A percentile compares a stretch with the other conserved stretches of the same genome.
Conservation (phyloP, 139 green algal species). For the Nannochloris sp. region DNA sequence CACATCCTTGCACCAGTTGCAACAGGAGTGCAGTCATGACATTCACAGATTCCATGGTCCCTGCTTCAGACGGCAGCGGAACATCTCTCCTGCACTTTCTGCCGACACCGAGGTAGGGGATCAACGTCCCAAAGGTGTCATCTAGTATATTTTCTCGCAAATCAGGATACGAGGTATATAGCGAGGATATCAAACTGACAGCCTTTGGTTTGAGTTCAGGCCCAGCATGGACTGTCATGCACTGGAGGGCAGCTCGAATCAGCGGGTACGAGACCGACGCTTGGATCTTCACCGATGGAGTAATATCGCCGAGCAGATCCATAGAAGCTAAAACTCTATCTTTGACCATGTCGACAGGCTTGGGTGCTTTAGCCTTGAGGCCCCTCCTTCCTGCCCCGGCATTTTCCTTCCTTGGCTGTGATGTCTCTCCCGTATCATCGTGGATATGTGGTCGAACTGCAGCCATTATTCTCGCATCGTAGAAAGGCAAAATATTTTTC, state of each 20-base stretch:
- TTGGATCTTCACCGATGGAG: slow-evolving; percentile 23
- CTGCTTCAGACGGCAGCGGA: background rate
- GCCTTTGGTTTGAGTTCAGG: slow-evolving; percentile 48
- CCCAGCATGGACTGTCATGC: slow-evolving; percentile 42
- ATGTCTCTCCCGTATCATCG: background rate
- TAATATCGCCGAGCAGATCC: slow-evolving; percentile 25
- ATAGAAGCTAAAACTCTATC: slow-evolving; percentile 21
- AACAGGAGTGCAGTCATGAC: background rate
- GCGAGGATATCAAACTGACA: slow-evolving; percentile 28
- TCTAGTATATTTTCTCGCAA: slow-evolving; percentile 37
- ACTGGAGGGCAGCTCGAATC: slow-evolving; percentile 32
- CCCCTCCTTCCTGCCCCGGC: background rate
- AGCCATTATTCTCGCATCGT: slow-evolving; percentile 35
- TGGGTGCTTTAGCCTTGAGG: slow-evolving; percentile 6
- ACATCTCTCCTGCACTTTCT: slow-evolving; percentile 3
- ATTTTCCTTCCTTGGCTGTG: background rate
- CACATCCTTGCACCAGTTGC: background rate
- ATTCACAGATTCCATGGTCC: background rate
- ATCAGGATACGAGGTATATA: slow-evolving; percentile 28
- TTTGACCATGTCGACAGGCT: slow-evolving; percentile 4
- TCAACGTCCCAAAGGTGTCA: slow-evolving; percentile 30
- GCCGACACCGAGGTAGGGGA: slow-evolving; percentile 9
- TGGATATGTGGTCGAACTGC: slow-evolving; percentile 25
- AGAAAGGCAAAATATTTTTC: slow-evolving; percentile 53
- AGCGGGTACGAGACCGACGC: slow-evolving; percentile 43